Conservation (phyloP, 306 rosid genomes). For the Canavalia gladiata region DNA sequence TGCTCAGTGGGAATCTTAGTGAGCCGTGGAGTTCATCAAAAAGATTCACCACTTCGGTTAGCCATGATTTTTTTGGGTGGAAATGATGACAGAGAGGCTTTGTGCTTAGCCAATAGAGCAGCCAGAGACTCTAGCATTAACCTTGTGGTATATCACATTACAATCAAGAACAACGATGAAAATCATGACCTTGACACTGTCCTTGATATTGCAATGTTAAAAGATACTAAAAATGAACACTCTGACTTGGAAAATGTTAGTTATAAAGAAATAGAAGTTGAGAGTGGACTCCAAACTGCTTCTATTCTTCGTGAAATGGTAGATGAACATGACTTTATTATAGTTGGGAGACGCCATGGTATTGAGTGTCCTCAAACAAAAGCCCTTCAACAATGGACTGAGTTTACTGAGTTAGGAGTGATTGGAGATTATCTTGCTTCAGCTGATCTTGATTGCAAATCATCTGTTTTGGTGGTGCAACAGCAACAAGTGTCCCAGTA, state of each 20-base stretch:
- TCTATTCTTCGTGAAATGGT: constrained; percentile 44
- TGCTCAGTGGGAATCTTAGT: constrained; percentile 67
- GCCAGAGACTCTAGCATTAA: constrained; percentile 7
- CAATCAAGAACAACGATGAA: background rate
- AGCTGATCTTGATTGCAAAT: constrained; percentile 43
- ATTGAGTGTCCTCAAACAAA: constrained; percentile 49
- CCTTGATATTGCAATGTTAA: constrained; percentile 47
- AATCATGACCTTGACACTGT: background rate
- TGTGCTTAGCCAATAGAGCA: constrained; percentile 58
- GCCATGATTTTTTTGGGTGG: constrained; percentile 67
- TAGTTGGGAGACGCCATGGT: constrained; percentile 66
- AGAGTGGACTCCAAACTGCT: constrained; percentile 47
- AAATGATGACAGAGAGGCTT: constrained; percentile 66
- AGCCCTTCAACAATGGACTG: constrained; percentile 69
- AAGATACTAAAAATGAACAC: constrained; percentile 13
- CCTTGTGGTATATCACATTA: constrained; percentile 54
- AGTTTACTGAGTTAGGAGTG: constrained; percentile 66
- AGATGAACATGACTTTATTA: constrained; percentile 52
- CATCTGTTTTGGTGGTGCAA: constrained; percentile 67
- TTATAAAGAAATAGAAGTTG: constrained; percentile 13
- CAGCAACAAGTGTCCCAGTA: constrained; percentile 22
- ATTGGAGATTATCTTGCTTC: constrained; percentile 77
- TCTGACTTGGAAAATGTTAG: constrained; percentile 1
- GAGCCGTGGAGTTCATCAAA: constrained; percentile 21
- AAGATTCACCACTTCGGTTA: constrained; percentile 28